Evolutionary conservation across 2,329 filamentous ascomycete species (phyloP), one percentile per base, ranked within the genome.

Genomic region (Acarospora socialis): DNA sequence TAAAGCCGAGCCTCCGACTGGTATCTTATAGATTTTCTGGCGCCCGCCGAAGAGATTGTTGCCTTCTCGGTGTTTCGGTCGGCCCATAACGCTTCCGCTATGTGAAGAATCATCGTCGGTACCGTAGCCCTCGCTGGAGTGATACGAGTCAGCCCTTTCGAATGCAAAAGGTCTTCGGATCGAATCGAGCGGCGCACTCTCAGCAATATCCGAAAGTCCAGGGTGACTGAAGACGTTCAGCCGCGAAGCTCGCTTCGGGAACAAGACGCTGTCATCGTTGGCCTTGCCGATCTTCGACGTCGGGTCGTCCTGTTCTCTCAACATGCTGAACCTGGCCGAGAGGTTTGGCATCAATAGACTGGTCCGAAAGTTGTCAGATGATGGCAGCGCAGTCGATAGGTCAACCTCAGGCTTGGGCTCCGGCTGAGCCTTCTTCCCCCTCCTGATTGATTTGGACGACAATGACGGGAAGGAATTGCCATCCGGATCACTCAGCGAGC

Each of bases 331-430:
- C 5, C 90, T 76, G 8, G 86, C 83, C 0, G 87, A 95, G 4
- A 98, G 67, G 24, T 86, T 87, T 1, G 83, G 86, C 87, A 98
- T 92, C 40, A 98, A 65, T 36, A 98, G 61, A 63, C 90, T 95
- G 3, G 90, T 98, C 35, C 90, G 74, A 55, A 98, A 95, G 49
- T 95, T 78, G 55, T 95, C 83, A 28, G 63, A 76, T 0, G 84
- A 67, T 1, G 90, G 90, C 2, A 98, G 63, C 1, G 74, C 86
- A 8, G 63, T 63, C 3, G 73, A 54, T 8, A 95, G 61, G 47
- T 95, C 78, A 28, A 94, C 56, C 39, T 81, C 69, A 37, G 61
- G 64, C 50, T 76, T 79, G 27, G 61, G 58, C 44, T 69, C 62
- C 8, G 59, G 56, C 47, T 69, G 69, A 21, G 49, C 55, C 42